Base-by-base conservation (phyloP, 2,329 filamentous ascomycete genomes). In the Cryphonectria nitschkei region DNA sequence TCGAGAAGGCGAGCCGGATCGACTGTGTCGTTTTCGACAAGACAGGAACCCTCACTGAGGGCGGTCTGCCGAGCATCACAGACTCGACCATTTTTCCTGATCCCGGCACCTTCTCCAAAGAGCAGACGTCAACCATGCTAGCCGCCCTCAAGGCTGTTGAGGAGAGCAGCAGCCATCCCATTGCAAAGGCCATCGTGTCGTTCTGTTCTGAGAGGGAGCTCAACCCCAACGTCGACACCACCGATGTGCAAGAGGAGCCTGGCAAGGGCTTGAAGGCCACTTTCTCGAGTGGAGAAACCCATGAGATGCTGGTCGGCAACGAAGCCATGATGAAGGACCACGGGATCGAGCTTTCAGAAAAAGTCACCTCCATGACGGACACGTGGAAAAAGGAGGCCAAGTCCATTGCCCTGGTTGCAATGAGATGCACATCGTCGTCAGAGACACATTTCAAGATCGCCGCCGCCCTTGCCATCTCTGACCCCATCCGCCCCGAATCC, bases 21-120 rank as follows among this genome's bases (percentile, higher is more conserved):
- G 90, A 94, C 78, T 91, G 90, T 67, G 90, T 96, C 54, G 92
- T 96, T 0, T 96, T 97, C 78, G 93, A 97, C 84, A 96, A 97
- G 84, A 97, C 93, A 0, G 93, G 93, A 1, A 97, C 93, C 0
- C 82, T 97, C 70, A 96, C 93, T 0, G 83, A 91, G 75, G 84
- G 92, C 5, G 92, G 91, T 8, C 90, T 93, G 74, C 92, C 93
- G 0, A 87, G 84, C 39, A 89, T 95, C 32, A 92, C 89, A 0
- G 86, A 89, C 74, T 82, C 81, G 14, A 76, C 80, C 56, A 67
- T 86, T 3, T 84, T 83, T 60, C 79, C 80, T 0, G 80, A 79
- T 19, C 29, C 41, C 26, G 29, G 54, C 73, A 70, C 29, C 67
- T 56, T 11, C 72, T 72, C 75, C 13, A 73, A 76, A 14, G 75